phyloP scores from a whole-genome alignment of 768 basidiomycete species.

The Sporobolomyces phaffii region DNA sequence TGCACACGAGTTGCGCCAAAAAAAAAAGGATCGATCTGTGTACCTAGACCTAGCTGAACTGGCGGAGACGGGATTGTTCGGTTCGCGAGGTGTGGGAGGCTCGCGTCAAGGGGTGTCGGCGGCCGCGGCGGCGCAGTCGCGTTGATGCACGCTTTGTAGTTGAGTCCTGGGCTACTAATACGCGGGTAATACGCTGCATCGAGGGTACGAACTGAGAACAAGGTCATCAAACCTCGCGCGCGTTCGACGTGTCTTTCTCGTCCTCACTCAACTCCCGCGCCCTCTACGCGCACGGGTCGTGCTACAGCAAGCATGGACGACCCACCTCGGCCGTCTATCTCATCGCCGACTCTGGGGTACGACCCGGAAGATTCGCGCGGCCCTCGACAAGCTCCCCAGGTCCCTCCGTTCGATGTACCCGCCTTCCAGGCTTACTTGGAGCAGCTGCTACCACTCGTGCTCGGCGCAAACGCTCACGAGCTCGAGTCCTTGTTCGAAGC shows the following conservation, averaged over 20 bases:
- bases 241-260: background rate
- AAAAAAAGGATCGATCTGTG: too few relatives aligned
- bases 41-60: too few relatives aligned
- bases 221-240: too few relatives aligned
- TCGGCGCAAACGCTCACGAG: slow-evolving; percentile 65
- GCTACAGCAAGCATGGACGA: slow-evolving; percentile 1
- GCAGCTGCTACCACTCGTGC: slow-evolving; percentile 67
- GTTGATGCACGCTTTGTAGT: too few relatives aligned
- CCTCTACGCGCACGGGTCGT: background rate
- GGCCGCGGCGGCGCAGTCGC: too few relatives aligned
- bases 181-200: too few relatives aligned
- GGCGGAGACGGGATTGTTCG: too few relatives aligned
- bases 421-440: slow-evolving; percentile 67
- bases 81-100: too few relatives aligned
- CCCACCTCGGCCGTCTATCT: background rate
- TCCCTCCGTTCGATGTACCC: slow-evolving; percentile 53
- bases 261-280: background rate
- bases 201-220: too few relatives aligned
- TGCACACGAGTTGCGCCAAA: too few relatives aligned
- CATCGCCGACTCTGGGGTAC: background rate
- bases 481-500: slow-evolving; percentile 60
- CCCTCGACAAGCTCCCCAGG: background rate
- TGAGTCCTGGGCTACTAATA: too few relatives aligned
- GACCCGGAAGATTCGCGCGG: slow-evolving; percentile 3
- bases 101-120: too few relatives aligned